Evolutionary conservation across 768 basidiomycete genomes (phyloP), one percentile per base, ranked within the genome.

Genomic region (Fomitopsis serialis): DNA sequence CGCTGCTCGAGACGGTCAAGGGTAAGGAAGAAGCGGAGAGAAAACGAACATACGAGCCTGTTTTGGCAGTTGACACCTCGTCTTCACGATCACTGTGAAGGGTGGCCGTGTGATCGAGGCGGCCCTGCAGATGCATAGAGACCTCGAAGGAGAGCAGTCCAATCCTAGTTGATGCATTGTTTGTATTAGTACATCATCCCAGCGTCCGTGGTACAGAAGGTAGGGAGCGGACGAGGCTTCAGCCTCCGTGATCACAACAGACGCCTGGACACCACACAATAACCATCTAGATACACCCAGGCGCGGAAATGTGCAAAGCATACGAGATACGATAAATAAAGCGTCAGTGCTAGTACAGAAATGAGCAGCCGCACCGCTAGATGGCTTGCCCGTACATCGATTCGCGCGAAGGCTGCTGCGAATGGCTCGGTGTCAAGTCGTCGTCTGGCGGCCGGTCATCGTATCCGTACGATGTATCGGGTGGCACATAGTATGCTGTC

Each of bases 241-340:
- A 15, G 36, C 19, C 48, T 45, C 44, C 9, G 17, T 12, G 13
- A 49, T 36, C 19, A 51, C 42, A 27, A 43, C 27, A 27, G n/a
- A 43, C 50, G 22, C 32, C 48, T 34, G 42, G 36, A 23, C 17
- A 36, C 34, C 24, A 23, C 17, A 36, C 8, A 42, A 15, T 40
- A 40, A 6, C 37, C n/a, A 24, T 51, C 40, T 27, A 35, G 19
- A 12, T 50, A 50, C 48, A 50, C 34, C 11, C 34, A 40, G 36
- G 21, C 40, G 42, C 27, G 17, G 19, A 40, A 49, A 29, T 34
- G 32, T 48, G 5, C 32, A 49, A 24, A 36, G 15, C 21, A 51
- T 46, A 46, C 45, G 52, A 27, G 24, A 46, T 37, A 42, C 29
- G 52, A 53, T 53, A 53, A 53, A 53, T 53, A 53, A 44, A 53